Conservation (phyloP, 176 grass and related monocot species). For the Eragrostis curvula region DNA sequence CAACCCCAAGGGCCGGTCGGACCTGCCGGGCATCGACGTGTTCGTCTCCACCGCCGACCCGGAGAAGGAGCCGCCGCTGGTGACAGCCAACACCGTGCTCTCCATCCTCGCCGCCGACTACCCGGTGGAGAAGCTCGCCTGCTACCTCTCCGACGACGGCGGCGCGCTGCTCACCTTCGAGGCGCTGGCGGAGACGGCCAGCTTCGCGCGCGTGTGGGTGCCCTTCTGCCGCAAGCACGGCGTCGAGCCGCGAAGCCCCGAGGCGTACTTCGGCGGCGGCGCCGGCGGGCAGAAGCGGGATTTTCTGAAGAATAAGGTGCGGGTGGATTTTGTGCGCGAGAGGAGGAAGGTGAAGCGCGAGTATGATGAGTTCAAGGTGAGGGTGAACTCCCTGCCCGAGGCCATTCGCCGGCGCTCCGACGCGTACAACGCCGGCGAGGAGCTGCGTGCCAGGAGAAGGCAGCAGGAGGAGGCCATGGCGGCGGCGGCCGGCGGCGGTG, state of each 20-base stretch:
- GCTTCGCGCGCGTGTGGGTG: constrained; percentile 79
- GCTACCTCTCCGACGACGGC: constrained; percentile 92
- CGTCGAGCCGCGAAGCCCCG: constrained; percentile 76
- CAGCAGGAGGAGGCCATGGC: constrained; percentile 57
- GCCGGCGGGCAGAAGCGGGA: constrained; percentile 55
- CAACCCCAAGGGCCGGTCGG: constrained; percentile 90
- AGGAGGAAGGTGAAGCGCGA: constrained; percentile 87
- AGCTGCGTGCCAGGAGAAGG: constrained; percentile 58
- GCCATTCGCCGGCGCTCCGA: constrained; percentile 81
- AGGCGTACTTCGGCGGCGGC: constrained; percentile 65
- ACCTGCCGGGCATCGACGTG: constrained; percentile 80
- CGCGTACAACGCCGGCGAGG: constrained; percentile 89
- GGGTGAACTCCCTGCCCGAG: constrained; percentile 73
- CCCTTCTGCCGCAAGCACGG: constrained; percentile 92
- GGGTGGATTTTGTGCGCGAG: constrained; percentile 81
- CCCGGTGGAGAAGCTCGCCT: constrained; percentile 90
- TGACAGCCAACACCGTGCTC: constrained; percentile 92
- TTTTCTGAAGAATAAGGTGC: constrained; percentile 83
- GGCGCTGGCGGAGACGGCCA: constrained; percentile 83
- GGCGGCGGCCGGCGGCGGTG: constrained; percentile 5
- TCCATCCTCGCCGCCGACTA: constrained; percentile 95
- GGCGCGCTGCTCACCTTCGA: constrained; percentile 90
- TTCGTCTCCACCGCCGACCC: constrained; percentile 94
- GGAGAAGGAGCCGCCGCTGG: constrained; percentile 89
- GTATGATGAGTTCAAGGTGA: constrained; percentile 93